Conservation (phyloP, 1,284 basidiomycete species). For the Trametes sp. region DNA sequence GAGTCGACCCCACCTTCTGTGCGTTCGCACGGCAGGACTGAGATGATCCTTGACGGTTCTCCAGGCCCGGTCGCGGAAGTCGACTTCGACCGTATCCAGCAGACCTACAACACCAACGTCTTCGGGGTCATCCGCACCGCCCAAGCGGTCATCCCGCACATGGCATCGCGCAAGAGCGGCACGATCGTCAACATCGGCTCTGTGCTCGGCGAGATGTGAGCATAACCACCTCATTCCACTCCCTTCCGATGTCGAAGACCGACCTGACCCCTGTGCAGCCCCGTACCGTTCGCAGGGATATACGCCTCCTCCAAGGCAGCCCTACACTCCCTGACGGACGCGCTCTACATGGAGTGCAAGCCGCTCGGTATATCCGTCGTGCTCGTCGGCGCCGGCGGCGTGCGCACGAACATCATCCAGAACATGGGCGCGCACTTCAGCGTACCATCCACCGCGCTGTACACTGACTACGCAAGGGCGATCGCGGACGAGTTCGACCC, state of each 20-base stretch:
- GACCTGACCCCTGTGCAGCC: constrained; percentile 43
- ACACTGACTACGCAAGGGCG: constrained; percentile 55
- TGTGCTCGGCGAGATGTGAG: constrained; percentile 66
- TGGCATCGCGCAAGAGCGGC: constrained; percentile 68
- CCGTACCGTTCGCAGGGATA: constrained; percentile 73
- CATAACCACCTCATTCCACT: constrained; percentile 10
- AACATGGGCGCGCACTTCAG: constrained; percentile 52
- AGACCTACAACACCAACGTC: constrained; percentile 68
- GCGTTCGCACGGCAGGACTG: background rate
- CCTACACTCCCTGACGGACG: constrained; percentile 64
- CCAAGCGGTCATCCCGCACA: constrained; percentile 70
- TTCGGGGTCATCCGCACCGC: constrained; percentile 67
- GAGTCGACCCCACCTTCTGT: background rate
- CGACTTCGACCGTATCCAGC: constrained; percentile 58
- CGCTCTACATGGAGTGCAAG: constrained; percentile 73
- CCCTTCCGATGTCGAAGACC: background rate
- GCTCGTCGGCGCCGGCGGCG: constrained; percentile 64
- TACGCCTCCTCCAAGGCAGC: constrained; percentile 77
- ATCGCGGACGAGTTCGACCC: constrained; percentile 58
- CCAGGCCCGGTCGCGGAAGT: constrained; percentile 70
- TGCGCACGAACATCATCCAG: constrained; percentile 64
- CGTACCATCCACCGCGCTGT: constrained; percentile 53
- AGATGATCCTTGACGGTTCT: background rate
- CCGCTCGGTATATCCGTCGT: constrained; percentile 67
- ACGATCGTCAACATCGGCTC: constrained; percentile 82